Evolutionary conservation across 495 filamentous ascomycete species (phyloP), one percentile per base, ranked within the genome.

Genomic region (Pyronema domesticum): DNA sequence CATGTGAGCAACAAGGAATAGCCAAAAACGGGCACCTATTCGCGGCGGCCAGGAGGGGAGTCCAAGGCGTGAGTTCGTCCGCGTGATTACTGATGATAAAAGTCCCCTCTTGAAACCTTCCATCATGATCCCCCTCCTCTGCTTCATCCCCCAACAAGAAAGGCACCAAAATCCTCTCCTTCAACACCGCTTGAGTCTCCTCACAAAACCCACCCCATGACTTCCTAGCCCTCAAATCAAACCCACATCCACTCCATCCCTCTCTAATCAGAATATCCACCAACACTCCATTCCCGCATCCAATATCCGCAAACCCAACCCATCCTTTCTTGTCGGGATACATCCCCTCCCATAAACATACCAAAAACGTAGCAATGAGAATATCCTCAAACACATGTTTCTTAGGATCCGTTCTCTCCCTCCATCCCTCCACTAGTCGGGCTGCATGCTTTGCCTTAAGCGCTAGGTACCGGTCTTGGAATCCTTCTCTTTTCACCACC

Each of bases 51-150:
- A 98, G 75, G 35, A 95, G 75, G 0, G 91, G 93, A 0, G 93
- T 95, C 91, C 91, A 98, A 4, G 85, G 76, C 0, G 93, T 96
- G 9, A 98, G 73, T 68, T 98, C 87, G 65, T 98, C 91, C 17
- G 91, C 86, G 64, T 96, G 91, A 62, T 96, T 96, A 43, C 86
- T 89, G 56, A 98, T 87, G 52, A 98, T 83, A 61, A 98, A 98
- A 0, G 86, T 94, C 33, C 80, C 79, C 33, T 68, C 62, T 0
- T 77, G 76, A 64, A 95, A 94, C 37, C 72, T 61, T 44, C 88
- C 91, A 35, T 83, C 72, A 58, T 89, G 82, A 37, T 76, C 73
- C 39, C 63, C 64, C 39, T 59, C 60, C 19, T 10, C 30, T 35
- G 35, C 10, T 18, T 18, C 34, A 15, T 33, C 46, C 17, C 17